Percentiles rank a stretch among this genome's conserved stretches.
Conservation (phyloP, 2,329 filamentous ascomycete species). For the Exophiala aquamarina region DNA sequence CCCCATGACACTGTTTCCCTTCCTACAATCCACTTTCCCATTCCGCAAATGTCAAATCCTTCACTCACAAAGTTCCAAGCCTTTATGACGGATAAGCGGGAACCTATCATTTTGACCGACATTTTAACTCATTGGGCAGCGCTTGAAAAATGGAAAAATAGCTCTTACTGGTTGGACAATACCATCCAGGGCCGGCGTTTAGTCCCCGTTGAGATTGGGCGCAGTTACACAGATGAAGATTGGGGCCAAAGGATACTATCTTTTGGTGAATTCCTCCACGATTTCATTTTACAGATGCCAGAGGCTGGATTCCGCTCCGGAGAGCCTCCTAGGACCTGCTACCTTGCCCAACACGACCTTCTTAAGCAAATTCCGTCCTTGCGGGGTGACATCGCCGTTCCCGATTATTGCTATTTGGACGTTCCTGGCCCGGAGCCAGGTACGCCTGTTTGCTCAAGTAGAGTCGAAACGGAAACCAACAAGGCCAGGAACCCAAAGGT, state of each 20-base stretch:
- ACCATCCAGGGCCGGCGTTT: conserved; percentile 77
- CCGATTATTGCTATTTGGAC: conserved; percentile 78
- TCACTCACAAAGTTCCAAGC: conserved; percentile 62
- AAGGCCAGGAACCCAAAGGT: conserved; percentile 13
- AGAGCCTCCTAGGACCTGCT: conserved; percentile 55
- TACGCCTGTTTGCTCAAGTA: conserved; percentile 45
- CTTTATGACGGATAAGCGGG: conserved; percentile 52
- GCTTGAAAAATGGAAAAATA: conserved; percentile 70
- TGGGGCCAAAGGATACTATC: conserved; percentile 82
- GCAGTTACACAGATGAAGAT: conserved; percentile 79
- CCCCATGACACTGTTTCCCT: conserved; percentile 21
- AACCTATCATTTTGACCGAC: conserved; percentile 69
- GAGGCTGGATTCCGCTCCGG: conserved; percentile 4
- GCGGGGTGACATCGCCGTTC: conserved; percentile 71
- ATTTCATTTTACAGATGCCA: conserved; percentile 53
- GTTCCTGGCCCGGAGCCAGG: conserved; percentile 58
- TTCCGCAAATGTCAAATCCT: conserved; percentile 45
- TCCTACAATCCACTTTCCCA: conserved; percentile 36
- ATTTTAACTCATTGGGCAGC: conserved; percentile 76
- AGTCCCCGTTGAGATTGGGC: conserved; percentile 81
- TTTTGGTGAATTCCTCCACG: conserved; percentile 68
- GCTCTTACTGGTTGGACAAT: conserved; percentile 68
- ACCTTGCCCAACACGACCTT: conserved; percentile 89
- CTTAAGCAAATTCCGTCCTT: conserved; percentile 78
- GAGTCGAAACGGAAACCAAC: conserved; percentile 22